A percentile compares a stretch with the other conserved stretches of the same genome.
These are phyloP conservation scores for Chaetomium sp. DNA, from an alignment of 2,329 filamentous ascomycete genomes.

Conservation along the genomic window DNA sequence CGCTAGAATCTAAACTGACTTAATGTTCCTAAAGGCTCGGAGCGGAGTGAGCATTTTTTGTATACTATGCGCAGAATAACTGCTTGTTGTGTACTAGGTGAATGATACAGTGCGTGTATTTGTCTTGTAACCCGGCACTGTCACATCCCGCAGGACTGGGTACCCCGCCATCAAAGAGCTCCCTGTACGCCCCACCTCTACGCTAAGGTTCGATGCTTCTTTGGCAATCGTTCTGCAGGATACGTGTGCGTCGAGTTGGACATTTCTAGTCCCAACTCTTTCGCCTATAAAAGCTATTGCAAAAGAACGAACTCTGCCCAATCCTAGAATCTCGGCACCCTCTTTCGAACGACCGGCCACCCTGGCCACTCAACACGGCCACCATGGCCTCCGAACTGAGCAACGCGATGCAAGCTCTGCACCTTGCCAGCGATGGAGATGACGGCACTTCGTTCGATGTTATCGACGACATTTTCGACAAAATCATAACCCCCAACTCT, in stretches of 20 bases:
- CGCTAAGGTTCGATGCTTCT: background rate
- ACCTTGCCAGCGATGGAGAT: slow-evolving; percentile 30
- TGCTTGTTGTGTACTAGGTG: background rate
- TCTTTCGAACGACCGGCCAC: background rate
- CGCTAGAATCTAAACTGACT: background rate
- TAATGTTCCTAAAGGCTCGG: background rate
- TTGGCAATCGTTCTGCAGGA: background rate
- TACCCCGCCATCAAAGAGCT: background rate
- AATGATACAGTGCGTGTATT: background rate
- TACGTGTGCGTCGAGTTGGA: background rate
- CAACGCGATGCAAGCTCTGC: slow-evolving; percentile 45
- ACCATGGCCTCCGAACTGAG: slow-evolving; percentile 34
- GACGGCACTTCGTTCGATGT: slow-evolving; percentile 25
- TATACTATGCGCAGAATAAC: background rate
- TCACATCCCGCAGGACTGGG: background rate
- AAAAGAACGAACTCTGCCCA: background rate
- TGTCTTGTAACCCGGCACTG: background rate
- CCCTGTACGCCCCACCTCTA: background rate
- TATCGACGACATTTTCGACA: slow-evolving; percentile 55
- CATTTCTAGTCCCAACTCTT: background rate
- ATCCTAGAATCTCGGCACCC: background rate
- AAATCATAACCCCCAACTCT: slow-evolving; percentile 34
- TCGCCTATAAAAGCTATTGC: no score
- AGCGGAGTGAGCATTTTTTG: background rate
- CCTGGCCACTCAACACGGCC: background rate